Base-by-base conservation (phyloP, 2,329 filamentous ascomycete genomes). In the Teratosphaeria epicoccoides region DNA sequence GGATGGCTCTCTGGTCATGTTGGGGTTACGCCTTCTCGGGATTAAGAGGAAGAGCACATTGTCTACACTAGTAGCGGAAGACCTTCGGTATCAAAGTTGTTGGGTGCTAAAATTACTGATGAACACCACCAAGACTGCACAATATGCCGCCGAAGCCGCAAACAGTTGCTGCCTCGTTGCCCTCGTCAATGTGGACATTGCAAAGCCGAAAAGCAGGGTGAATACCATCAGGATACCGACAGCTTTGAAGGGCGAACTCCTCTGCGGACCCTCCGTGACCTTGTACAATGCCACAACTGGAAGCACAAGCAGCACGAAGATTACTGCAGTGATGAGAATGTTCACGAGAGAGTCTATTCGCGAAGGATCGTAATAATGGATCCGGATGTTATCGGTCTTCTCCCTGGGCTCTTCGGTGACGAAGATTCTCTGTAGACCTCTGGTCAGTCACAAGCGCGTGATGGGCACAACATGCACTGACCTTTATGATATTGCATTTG, bases 191-290 rank as follows among this genome's bases (percentile, higher is more conserved):
- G 48, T 17, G 2, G 53, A 61, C 55, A 63, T 59, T 1, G 56
- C 59, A 4, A 50, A 51, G 12, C 56, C 61, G 51, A 65, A 65
- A 7, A 66, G 44, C 2, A 64, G 54, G 2, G 70, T 72, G 45
- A 73, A 73, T 0, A 72, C 68, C 5, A 72, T 67, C 11, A 73
- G 47, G 0, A 73, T 68, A 2, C 68, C 70, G 1, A 73, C 68
- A 0, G 70, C 69, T 47, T 68, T 66, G 28, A 72, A 65, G 0
- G 70, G 70, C 12, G 66, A 59, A 3, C 55, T 6, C 61, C 44
- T 12, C n/a, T 7, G 0, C 61, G 61, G 0, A 59, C n/a, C 61
- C 2, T 59, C 58, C 0, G 69, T 69, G 0, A 73, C 53, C 24
- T 66, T 56, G 53, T 71, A 73, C 64, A 73, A 65, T 4, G 63